phyloP scores from a whole-genome alignment of 1,284 basidiomycete genomes.

The Cutaneotrichosporon daszewskae region DNA sequence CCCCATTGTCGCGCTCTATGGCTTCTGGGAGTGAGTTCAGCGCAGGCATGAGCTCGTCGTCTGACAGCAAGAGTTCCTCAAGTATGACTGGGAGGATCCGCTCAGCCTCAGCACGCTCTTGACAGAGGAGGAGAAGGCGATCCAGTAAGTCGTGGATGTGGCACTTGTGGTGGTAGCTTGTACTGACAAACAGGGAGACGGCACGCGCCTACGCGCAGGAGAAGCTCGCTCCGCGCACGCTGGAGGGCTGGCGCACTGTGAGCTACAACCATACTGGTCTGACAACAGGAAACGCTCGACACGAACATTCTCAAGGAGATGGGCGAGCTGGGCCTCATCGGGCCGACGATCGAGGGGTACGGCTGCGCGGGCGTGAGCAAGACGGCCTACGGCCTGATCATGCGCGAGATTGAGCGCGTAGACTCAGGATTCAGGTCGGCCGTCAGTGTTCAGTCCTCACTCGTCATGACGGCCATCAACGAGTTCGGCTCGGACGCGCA shows the following conservation, averaged over 20 bases:
- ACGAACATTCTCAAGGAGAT: slow-evolving; percentile 74
- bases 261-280: slow-evolving; percentile 37
- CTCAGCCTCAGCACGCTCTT: slow-evolving; percentile 68
- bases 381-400: slow-evolving; percentile 89
- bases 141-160: slow-evolving; percentile 53
- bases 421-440: slow-evolving; percentile 94
- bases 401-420: slow-evolving; percentile 86
- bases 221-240: slow-evolving; percentile 74
- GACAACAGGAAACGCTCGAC: not conserved
- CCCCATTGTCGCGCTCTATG: slow-evolving; percentile 10
- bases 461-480: slow-evolving; percentile 97
- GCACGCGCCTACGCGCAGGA: slow-evolving; percentile 81
- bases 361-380: slow-evolving; percentile 87
- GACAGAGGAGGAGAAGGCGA: slow-evolving; percentile 83
- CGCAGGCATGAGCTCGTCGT: not conserved
- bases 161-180: not conserved
- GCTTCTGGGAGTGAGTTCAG: slow-evolving; percentile 13
- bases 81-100: slow-evolving; percentile 75
- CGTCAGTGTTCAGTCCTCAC: slow-evolving; percentile 86
- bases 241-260: slow-evolving; percentile 83
- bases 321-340: slow-evolving; percentile 83
- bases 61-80: too few relatives aligned
- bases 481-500: slow-evolving; percentile 82
- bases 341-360: slow-evolving; percentile 87
- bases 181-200: slow-evolving; percentile 58